phyloP scores from a whole-genome alignment of 2,329 filamentous ascomycete species.

The Botryotinia calthae region DNA sequence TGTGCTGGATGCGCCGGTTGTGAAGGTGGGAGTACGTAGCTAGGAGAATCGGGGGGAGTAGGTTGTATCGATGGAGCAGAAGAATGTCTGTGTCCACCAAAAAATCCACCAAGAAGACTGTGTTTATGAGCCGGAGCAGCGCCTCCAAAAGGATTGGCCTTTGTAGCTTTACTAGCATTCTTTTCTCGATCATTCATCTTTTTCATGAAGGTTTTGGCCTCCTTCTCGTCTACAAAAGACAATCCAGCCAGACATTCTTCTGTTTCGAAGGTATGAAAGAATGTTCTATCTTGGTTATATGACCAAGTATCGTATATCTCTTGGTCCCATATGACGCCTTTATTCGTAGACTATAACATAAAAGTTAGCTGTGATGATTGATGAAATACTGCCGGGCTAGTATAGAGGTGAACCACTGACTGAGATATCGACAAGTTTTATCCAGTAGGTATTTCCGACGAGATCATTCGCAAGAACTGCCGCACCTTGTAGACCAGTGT shows the following conservation, averaged over 20 bases:
- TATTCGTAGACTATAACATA: constrained; percentile 65
- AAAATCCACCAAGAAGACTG: constrained; percentile 58
- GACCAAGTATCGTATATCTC: constrained; percentile 94
- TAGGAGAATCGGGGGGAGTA: constrained; percentile 57
- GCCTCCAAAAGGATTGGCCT: constrained; percentile 68
- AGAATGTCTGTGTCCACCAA: constrained; percentile 57
- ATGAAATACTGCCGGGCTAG: not conserved
- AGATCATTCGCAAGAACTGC: constrained; percentile 89
- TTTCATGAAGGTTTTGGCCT: constrained; percentile 94
- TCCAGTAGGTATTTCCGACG: constrained; percentile 93
- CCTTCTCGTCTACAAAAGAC: constrained; percentile 95
- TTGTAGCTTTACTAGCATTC: constrained; percentile 86
- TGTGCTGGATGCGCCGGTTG: constrained; percentile 27
- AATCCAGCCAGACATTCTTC: constrained; percentile 87
- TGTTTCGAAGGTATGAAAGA: constrained; percentile 96
- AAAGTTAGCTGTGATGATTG: constrained; percentile 25
- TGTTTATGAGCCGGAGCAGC: constrained; percentile 44
- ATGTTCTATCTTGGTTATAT: constrained; percentile 96
- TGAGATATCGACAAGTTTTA: constrained; percentile 96
- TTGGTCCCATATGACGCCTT: constrained; percentile 94
- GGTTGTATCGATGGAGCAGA: constrained; percentile 46
- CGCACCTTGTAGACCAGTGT: constrained; percentile 89
- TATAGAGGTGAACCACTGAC: constrained; percentile 51
- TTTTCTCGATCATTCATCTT: constrained; percentile 97
- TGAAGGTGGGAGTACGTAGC: constrained; percentile 41